Evolutionary conservation across 768 basidiomycete genomes (phyloP).

Genomic region (Pleurotus giganteus): DNA sequence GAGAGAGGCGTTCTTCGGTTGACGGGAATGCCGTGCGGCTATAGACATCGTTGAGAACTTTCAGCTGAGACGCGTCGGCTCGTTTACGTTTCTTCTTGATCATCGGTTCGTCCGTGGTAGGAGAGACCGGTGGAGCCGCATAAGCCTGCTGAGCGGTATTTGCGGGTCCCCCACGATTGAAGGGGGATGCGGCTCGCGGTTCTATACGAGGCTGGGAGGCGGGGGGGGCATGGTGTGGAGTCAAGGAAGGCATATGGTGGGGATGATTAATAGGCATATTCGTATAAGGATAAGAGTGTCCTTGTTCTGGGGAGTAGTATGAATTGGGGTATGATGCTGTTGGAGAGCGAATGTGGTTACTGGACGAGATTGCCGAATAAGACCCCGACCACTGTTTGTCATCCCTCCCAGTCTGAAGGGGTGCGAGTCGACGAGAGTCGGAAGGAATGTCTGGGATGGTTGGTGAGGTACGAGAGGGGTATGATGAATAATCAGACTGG

Average conservation of each 20-base stretch:
- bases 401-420: slow-evolving; percentile 43
- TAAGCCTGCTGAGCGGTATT: slow-evolving; percentile 46
- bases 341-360: slow-evolving; percentile 56
- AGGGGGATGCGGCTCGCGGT: slow-evolving; percentile 43
- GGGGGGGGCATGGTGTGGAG: slow-evolving; percentile 23
- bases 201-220: slow-evolving; percentile 26
- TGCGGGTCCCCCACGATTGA: slow-evolving; percentile 32
- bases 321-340: slow-evolving; percentile 58
- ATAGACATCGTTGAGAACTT: slow-evolving; percentile 79
- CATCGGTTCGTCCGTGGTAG: slow-evolving; percentile 58
- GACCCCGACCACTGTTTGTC: slow-evolving; percentile 46
- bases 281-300: slow-evolving; percentile 41
- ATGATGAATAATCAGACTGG: slow-evolving; percentile 35
- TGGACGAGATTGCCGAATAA: slow-evolving; percentile 35
- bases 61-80: slow-evolving; percentile 76
- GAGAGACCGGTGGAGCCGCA: slow-evolving; percentile 49
- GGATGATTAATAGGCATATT: slow-evolving; percentile 24
- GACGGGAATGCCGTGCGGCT: slow-evolving; percentile 83
- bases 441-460: slow-evolving; percentile 44
- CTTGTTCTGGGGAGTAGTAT: slow-evolving; percentile 47
- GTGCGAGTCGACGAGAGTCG: slow-evolving; percentile 53
- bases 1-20: slow-evolving; percentile 77
- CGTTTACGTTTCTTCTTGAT: slow-evolving; percentile 89
- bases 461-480: slow-evolving; percentile 47
- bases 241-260: slow-evolving; percentile 26